A percentile compares a stretch with the other conserved stretches of the same genome.
Conservation (phyloP, 2,329 filamentous ascomycete genomes). For the Juglanconis sp. region DNA sequence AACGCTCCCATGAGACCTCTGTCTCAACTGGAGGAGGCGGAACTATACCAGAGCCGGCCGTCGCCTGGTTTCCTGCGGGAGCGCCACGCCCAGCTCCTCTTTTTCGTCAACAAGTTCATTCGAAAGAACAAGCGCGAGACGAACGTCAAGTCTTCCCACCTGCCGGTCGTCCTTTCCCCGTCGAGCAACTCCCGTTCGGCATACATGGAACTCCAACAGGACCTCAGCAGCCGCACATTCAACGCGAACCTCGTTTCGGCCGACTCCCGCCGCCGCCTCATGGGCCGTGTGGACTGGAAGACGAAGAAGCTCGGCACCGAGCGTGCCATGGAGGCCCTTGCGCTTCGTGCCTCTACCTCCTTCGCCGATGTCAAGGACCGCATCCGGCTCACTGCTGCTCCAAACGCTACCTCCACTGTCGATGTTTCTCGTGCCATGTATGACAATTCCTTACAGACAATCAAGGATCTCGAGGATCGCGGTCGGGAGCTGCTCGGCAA, state of each 20-base stretch:
- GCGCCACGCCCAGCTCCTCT: conserved; percentile 41
- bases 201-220: conserved; percentile 12
- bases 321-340: conserved; percentile 15
- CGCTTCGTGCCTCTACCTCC: conserved; percentile 10
- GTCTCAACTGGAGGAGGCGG: conserved; percentile 32
- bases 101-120: conserved; percentile 56
- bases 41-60: conserved; percentile 30
- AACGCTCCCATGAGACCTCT: conserved; percentile 28
- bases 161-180: conserved; percentile 27
- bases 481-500: conserved; percentile 14
- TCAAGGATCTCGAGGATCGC: conserved; percentile 6
- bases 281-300: conserved; percentile 14
- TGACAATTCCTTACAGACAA: neutral
- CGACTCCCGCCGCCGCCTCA: conserved; percentile 15
- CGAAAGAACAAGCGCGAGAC: conserved; percentile 39
- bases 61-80: conserved; percentile 33
- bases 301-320: conserved; percentile 5
- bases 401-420: neutral
- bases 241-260: conserved; percentile 14
- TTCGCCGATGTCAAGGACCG: conserved; percentile 9
- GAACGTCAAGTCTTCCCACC: conserved; percentile 21
- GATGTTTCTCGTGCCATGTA: neutral
- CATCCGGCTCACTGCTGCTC: neutral
- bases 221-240: conserved; percentile 15
- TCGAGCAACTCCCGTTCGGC: neutral